These are phyloP conservation scores for Leishmania lainsoni DNA, from an alignment of 208 protist genomes.

Conservation along the genomic window DNA sequence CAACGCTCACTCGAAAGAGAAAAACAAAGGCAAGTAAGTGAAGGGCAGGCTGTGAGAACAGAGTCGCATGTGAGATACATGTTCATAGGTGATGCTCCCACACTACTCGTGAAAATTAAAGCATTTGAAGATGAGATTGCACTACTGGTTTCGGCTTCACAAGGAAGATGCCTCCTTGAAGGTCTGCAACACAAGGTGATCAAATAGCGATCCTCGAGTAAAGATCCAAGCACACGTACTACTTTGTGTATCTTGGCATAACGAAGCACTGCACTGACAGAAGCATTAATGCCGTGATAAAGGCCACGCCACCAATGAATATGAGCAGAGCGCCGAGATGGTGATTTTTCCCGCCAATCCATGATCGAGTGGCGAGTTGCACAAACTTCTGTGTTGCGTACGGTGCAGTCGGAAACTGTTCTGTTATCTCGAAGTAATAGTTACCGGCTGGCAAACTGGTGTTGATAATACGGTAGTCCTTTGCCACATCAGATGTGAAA, in stretches of 20 bases:
- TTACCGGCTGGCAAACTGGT: conserved; percentile 77
- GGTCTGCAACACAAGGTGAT: background rate
- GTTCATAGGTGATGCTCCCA: background rate
- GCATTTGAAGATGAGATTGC: background rate
- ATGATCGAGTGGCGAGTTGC: conserved; percentile 89
- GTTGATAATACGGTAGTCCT: conserved; percentile 95
- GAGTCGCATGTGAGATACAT: background rate
- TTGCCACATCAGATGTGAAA: conserved; percentile 95
- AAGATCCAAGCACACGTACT: background rate
- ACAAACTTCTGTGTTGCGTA: conserved; percentile 95
- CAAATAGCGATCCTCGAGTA: background rate
- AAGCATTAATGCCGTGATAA: conserved; percentile 47
- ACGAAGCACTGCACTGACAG: conserved; percentile 32
- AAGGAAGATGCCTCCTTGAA: background rate
- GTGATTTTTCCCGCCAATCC: conserved; percentile 94
- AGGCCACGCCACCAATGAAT: conserved; percentile 76
- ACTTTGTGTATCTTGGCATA: background rate
- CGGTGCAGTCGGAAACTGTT: conserved; percentile 84
- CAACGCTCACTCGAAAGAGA: background rate
- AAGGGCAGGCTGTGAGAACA: background rate
- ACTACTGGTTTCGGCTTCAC: background rate
- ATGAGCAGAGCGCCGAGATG: conserved; percentile 94
- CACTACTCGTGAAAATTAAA: background rate
- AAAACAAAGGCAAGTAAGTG: background rate
- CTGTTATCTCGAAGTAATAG: conserved; percentile 90